Conservation (phyloP, 768 basidiomycete genomes). For the Artomyces pyxidatus region DNA sequence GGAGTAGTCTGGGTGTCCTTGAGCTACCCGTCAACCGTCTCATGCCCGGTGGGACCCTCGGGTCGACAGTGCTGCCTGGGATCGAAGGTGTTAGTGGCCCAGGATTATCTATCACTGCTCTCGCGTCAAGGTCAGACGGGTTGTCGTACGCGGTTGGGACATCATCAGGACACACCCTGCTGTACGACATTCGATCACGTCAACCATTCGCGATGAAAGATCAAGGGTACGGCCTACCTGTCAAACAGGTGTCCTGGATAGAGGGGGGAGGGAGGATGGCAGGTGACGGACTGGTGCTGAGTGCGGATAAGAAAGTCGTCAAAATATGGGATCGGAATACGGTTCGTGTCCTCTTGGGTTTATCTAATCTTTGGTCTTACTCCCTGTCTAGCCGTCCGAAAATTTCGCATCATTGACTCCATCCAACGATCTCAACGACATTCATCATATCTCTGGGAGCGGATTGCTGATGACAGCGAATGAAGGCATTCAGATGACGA, state of each 20-base stretch:
- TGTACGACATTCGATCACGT: slow-evolving; percentile 89
- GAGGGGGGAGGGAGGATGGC: slow-evolving; percentile 80
- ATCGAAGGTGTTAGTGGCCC: slow-evolving; percentile 25
- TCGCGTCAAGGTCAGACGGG: slow-evolving; percentile 81
- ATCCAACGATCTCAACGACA: slow-evolving; percentile 78
- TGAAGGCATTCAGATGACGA: slow-evolving; percentile 93
- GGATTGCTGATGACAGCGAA: slow-evolving; percentile 90
- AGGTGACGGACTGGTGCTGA: slow-evolving; percentile 81
- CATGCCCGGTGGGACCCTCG: slow-evolving; percentile 29
- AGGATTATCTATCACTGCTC: slow-evolving; percentile 65
- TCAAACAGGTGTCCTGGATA: slow-evolving; percentile 83
- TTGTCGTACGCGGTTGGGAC: slow-evolving; percentile 93
- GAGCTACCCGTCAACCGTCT: slow-evolving; percentile 49
- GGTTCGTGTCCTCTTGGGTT: slow-evolving; percentile 49
- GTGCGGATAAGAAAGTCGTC: slow-evolving; percentile 93
- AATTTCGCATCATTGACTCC: slow-evolving; percentile 95
- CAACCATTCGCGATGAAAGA: slow-evolving; percentile 86
- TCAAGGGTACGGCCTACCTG: slow-evolving; percentile 90
- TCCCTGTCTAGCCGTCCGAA: slow-evolving; percentile 50
- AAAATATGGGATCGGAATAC: slow-evolving; percentile 92
- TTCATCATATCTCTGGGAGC: slow-evolving; percentile 84
- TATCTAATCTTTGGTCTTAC: background rate
- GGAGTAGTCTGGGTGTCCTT: slow-evolving; percentile 64
- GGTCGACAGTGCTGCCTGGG: slow-evolving; percentile 27
- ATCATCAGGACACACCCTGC: slow-evolving; percentile 85